These are phyloP conservation scores for Sarocladiaceae sp. DNA, from an alignment of 2,329 filamentous ascomycete species.

Conservation along the genomic window DNA sequence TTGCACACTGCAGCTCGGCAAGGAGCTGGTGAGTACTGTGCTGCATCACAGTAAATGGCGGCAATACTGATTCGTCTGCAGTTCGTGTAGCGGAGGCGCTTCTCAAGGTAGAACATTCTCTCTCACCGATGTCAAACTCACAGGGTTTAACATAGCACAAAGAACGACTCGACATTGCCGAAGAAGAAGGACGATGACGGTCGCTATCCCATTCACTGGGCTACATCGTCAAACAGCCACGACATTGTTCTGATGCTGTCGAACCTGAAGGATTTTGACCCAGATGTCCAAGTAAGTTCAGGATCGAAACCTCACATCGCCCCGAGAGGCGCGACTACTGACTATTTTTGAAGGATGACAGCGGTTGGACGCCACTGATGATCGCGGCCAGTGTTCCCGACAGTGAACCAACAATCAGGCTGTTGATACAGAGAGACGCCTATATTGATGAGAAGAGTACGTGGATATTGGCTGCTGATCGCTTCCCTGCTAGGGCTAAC, in stretches of 20 bases:
- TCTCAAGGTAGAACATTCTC: constrained; percentile 10
- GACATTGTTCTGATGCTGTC: constrained; percentile 69
- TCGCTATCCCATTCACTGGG: constrained; percentile 91
- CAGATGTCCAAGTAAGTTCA: constrained; percentile 63
- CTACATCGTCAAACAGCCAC: constrained; percentile 72
- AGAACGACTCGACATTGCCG: constrained; percentile 77
- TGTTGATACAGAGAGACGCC: constrained; percentile 63
- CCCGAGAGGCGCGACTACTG: no score
- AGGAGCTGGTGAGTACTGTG: constrained; percentile 60
- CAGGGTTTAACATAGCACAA: not conserved
- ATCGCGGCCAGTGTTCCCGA: constrained; percentile 72
- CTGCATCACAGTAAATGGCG: not conserved
- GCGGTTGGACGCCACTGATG: constrained; percentile 80
- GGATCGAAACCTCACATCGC: not conserved
- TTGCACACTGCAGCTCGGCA: constrained; percentile 84
- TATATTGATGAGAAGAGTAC: constrained; percentile 68
- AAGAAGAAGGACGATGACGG: constrained; percentile 73
- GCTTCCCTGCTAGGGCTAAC: no score
- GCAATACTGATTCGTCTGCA: not conserved
- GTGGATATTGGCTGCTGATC: constrained; percentile 10
- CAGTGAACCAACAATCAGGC: constrained; percentile 58
- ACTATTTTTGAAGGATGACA: constrained; percentile 56
- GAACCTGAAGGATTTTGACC: constrained; percentile 68
- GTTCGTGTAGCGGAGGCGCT: constrained; percentile 11
- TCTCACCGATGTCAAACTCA: not conserved